Evolutionary conservation across 140 eudicot genomes (phyloP).

Genomic region (Flaveria floridana): DNA sequence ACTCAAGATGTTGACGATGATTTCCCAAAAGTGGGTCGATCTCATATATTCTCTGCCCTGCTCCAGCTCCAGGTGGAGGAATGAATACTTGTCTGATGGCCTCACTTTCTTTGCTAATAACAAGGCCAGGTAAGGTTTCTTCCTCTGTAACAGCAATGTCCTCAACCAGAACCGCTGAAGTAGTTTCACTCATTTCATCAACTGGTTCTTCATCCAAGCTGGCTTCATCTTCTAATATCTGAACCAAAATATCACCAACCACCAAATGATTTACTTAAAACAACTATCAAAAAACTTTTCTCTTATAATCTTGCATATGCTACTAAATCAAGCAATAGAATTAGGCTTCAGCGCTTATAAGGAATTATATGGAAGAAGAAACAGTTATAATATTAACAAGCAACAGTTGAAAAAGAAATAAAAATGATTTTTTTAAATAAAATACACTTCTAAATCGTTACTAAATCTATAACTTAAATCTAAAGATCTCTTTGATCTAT

Average conservation of each 20-base stretch:
- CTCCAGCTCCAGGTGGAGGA: constrained; percentile 86
- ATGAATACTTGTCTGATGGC: constrained; percentile 46
- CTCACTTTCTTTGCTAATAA: constrained; percentile 52
- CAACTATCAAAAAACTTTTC: not conserved
- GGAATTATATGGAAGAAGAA: not conserved
- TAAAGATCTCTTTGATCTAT: not conserved
- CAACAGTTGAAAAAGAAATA: constrained; percentile 2
- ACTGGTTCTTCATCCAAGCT: constrained; percentile 36
- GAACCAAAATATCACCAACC: constrained; percentile 21
- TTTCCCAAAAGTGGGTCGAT: constrained; percentile 70
- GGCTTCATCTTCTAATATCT: constrained; percentile 48
- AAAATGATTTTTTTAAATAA: not conserved
- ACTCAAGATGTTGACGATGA: constrained; percentile 77
- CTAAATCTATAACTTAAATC: not conserved
- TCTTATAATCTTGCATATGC: constrained; percentile 2
- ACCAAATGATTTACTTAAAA: constrained; percentile 8
- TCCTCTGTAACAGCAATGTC: constrained; percentile 44
- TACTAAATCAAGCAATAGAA: not conserved
- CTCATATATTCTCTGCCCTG: constrained; percentile 76
- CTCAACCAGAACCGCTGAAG: constrained; percentile 44
- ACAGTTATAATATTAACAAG: constrained; percentile 1
- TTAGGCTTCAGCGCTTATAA: not conserved
- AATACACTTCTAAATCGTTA: not conserved
- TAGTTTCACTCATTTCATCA: constrained; percentile 32
- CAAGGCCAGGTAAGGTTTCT: constrained; percentile 32